phyloP scores from a whole-genome alignment of 2,329 filamentous ascomycete genomes.

The Pseudocercospora crystallina region DNA sequence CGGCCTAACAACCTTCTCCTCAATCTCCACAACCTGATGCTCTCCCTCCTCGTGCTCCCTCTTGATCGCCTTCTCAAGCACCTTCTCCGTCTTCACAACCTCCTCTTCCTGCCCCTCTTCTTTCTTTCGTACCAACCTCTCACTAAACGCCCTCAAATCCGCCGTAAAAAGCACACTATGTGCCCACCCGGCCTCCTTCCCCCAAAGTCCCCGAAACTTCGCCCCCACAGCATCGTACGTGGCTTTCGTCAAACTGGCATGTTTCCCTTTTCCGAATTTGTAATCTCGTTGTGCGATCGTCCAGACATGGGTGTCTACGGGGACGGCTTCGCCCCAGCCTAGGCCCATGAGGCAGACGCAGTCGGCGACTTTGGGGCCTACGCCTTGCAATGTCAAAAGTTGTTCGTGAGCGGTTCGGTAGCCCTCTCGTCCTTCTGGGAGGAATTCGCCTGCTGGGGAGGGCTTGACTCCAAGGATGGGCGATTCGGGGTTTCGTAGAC shows the following conservation, averaged over 20 bases:
- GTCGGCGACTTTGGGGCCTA: constrained; percentile 95
- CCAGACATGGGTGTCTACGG: constrained; percentile 97
- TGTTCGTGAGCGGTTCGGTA: constrained; percentile 80
- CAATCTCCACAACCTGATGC: constrained; percentile 40
- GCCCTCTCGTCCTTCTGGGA: constrained; percentile 57
- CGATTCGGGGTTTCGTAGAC: constrained; percentile 73
- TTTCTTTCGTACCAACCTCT: constrained; percentile 53
- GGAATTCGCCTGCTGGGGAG: constrained; percentile 48
- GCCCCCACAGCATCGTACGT: constrained; percentile 90
- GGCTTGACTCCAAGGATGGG: constrained; percentile 56
- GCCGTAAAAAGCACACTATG: constrained; percentile 96
- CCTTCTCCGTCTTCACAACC: constrained; percentile 35
- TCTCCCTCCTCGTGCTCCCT: constrained; percentile 40
- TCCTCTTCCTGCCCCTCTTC: constrained; percentile 37
- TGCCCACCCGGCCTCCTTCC: constrained; percentile 92
- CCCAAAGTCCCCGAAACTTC: constrained; percentile 87
- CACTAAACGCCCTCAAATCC: constrained; percentile 81
- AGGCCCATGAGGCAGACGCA: constrained; percentile 96
- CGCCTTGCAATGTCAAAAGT: constrained; percentile 76
- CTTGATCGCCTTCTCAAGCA: constrained; percentile 42
- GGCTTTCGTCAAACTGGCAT: constrained; percentile 81
- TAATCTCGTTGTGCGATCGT: constrained; percentile 97
- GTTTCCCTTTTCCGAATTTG: constrained; percentile 78
- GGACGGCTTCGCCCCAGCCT: constrained; percentile 92
- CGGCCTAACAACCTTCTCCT: constrained; percentile 38